Conservation (phyloP, 441 rosid species). For the Dalechampia spathulata region DNA sequence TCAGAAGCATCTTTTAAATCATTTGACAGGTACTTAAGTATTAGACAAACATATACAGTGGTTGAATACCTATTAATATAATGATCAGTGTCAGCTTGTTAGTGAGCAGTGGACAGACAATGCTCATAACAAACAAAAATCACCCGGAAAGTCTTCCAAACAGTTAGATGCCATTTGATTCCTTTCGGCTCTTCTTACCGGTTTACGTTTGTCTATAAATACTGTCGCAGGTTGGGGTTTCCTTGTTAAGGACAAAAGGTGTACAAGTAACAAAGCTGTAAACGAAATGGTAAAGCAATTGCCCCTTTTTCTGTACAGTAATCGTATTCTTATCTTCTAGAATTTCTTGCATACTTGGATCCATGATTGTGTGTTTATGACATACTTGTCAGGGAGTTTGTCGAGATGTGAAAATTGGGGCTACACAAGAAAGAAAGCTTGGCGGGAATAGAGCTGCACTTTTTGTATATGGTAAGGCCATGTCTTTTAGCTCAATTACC, state of each 20-base stretch:
- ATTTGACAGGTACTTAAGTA: too few relatives aligned
- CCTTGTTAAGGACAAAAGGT: background rate
- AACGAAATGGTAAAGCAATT: too few relatives aligned
- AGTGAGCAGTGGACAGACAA: background rate
- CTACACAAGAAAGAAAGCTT: constrained; percentile 17
- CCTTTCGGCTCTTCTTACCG: constrained; percentile 8
- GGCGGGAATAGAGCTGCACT: constrained; percentile 45
- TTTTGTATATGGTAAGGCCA: constrained; percentile 37
- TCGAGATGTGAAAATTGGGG: constrained; percentile 19
- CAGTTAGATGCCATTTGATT: constrained; percentile 18
- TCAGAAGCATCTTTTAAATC: too few relatives aligned
- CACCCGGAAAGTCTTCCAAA: background rate
- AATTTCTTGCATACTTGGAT: background rate
- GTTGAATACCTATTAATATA: too few relatives aligned
- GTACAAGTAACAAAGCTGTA: background rate
- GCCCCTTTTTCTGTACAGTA: background rate
- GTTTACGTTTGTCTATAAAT: constrained; percentile 10
- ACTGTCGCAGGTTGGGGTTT: background rate
- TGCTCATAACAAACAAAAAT: constrained; percentile 12
- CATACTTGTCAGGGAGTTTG: constrained; percentile 16
- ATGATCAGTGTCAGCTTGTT: too few relatives aligned
- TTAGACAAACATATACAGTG: too few relatives aligned
- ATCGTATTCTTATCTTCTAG: background rate
- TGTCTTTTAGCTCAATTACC: background rate
- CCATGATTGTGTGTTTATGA: background rate